These are phyloP conservation scores for Fusarium sp. DNA, from an alignment of 2,329 filamentous ascomycete genomes.

Conservation along the genomic window DNA sequence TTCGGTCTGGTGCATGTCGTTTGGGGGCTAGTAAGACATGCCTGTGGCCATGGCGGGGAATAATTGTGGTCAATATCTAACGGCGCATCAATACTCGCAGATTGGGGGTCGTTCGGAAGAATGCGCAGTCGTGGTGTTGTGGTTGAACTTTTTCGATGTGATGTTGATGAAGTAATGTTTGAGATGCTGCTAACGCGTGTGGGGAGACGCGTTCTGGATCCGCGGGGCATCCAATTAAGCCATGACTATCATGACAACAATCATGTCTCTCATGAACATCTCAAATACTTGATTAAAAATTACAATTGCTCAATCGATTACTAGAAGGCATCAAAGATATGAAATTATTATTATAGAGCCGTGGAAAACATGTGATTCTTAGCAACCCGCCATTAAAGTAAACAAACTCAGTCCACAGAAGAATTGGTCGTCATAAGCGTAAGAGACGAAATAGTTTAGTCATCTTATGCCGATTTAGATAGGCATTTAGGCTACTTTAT, in stretches of 20 bases:
- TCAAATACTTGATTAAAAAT: not conserved
- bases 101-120: not conserved
- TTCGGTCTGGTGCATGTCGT: not conserved
- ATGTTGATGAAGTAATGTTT: constrained; percentile 43
- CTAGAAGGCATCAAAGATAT: not conserved
- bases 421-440: too few species aligned
- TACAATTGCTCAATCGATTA: not conserved
- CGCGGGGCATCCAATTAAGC: constrained; percentile 41
- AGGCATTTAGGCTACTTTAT: too few species aligned
- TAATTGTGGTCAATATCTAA: not conserved
- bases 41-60: constrained; percentile 51
- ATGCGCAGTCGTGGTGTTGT: constrained; percentile 5
- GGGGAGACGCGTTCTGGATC: constrained; percentile 41
- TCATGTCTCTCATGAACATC: not conserved
- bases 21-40: constrained; percentile 22
- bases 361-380: not conserved
- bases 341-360: not conserved
- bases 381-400: not conserved
- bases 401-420: not conserved
- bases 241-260: not conserved
- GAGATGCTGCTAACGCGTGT: constrained; percentile 37
- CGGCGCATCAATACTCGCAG: constrained; percentile 13
- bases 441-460: too few species aligned
- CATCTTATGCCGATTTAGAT: too few species aligned
- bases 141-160: constrained; percentile 8